Base-by-base conservation (phyloP, 1,284 basidiomycete genomes). In the Psilocybe mexicana region DNA sequence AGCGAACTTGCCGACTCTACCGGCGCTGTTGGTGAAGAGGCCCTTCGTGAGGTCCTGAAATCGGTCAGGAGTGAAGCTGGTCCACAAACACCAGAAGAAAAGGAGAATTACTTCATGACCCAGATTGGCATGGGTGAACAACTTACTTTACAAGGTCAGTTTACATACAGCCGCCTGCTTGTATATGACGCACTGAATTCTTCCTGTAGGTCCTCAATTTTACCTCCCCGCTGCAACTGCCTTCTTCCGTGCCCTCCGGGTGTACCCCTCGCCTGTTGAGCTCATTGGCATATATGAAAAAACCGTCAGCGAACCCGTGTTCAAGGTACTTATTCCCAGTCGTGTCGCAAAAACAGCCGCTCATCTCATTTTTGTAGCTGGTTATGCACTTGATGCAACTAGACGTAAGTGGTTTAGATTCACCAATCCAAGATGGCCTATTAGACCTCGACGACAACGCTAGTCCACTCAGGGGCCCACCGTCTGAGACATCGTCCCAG, bases 251-350 rank as follows among this genome's bases (percentile, higher is more conserved):
- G 96, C 94, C 4, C 85, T 98, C 62, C 86, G 93, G 59, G 95
- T 97, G 46, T 99, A 98, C 78, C 96, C 96, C 57, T 86, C 90
- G 49, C 94, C 94, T 8, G 85, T 94, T 45, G 95, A 98, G 73
- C 85, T 98, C 63, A 88, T 96, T 66, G 84, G 88, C 72, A 93
- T 98, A 68, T 97, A 97, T 73, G 88, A 98, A 76, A 92, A 93
- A 77, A 95, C 94, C 45, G 86, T 96, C 46, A 93, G 94, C 10
- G 83, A 86, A 55, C 85, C 90, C 48, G 84, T 98, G 59, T 96
- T 97, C 77, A 89, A 92, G 74, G 90, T 88, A 51, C 61, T 52
- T 51, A 30, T 54, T 43, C 18, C 30, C 45, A 52, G 55, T n/a
- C 30, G 30, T 52, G 23, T 55, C 43, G 12, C 14, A 26, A 26